Percentiles rank a stretch among this genome's conserved stretches.
Evolutionary conservation across 2,329 filamentous ascomycete genomes (phyloP).

Genomic region (Colletotrichum cuscutae): DNA sequence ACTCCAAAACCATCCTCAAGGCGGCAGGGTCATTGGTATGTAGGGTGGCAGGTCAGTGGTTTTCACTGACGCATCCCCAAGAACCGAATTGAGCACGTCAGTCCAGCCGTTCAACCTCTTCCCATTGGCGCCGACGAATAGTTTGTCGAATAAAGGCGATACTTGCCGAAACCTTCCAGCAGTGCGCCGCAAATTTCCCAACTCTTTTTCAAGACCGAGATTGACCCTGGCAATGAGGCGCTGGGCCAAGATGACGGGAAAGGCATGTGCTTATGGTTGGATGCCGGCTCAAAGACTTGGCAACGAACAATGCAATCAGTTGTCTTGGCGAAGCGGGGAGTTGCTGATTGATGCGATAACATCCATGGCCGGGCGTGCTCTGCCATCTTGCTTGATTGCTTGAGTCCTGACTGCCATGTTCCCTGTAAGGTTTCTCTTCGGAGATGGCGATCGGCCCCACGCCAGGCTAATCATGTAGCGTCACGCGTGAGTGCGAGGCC

Average conservation of each 20-base stretch:
- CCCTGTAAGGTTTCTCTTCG: neutral
- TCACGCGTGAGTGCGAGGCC: neutral
- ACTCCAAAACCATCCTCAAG: too few relatives aligned
- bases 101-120: neutral
- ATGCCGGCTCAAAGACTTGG: conserved; percentile 3
- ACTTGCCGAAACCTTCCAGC: neutral
- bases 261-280: conserved; percentile 14
- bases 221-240: neutral
- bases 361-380: neutral
- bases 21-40: too few relatives aligned
- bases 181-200: neutral
- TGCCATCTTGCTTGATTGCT: neutral
- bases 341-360: neutral
- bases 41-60: neutral
- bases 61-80: neutral
- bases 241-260: conserved; percentile 19
- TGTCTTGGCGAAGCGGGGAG: conserved; percentile 25
- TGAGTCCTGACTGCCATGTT: neutral
- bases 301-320: neutral
- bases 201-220: neutral
- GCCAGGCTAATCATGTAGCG: neutral
- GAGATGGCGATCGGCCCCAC: neutral
- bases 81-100: neutral
- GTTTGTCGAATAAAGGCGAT: neutral
- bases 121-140: neutral